A percentile compares a stretch with the other conserved stretches of the same genome.
phyloP scores from a whole-genome alignment of 2,329 filamentous ascomycete genomes.

The Microdochium paspali region DNA sequence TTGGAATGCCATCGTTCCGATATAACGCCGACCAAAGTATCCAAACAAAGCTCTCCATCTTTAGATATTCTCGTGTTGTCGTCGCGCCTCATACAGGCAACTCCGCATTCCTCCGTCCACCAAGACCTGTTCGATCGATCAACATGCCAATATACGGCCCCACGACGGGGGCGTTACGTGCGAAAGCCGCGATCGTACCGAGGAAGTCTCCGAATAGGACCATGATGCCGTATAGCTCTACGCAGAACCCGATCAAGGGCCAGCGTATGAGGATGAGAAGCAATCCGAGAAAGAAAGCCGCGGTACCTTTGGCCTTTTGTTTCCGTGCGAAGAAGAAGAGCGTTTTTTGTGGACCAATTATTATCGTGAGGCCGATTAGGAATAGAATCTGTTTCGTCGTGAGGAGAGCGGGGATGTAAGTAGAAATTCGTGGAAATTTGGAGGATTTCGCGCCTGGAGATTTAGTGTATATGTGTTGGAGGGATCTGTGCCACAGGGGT shows the following conservation, averaged over 20 bases:
- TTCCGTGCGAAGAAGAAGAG: constrained; percentile 87
- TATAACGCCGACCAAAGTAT: too few relatives aligned
- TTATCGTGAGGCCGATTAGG: constrained; percentile 89
- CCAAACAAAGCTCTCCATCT: too few relatives aligned
- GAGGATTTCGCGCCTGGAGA: too few relatives aligned
- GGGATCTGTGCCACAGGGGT: too few relatives aligned
- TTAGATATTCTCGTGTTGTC: background rate
- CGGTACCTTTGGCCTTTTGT: constrained; percentile 87
- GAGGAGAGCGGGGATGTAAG: constrained; percentile 5
- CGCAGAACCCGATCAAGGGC: constrained; percentile 81
- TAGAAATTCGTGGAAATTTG: constrained; percentile 3
- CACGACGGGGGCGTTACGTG: constrained; percentile 72
- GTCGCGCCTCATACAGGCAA: constrained; percentile 54
- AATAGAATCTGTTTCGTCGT: constrained; percentile 70
- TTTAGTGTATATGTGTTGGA: too few relatives aligned
- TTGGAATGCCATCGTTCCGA: too few relatives aligned
- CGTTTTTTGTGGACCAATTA: constrained; percentile 89
- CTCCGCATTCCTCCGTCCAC: constrained; percentile 59
- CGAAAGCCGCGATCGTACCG: constrained; percentile 82
- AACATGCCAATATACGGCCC: constrained; percentile 74
- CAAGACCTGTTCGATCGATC: constrained; percentile 62
- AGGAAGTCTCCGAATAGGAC: constrained; percentile 95
- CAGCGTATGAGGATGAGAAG: constrained; percentile 79
- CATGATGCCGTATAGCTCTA: constrained; percentile 89
- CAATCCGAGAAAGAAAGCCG: constrained; percentile 78